Percentiles rank a stretch among this genome's conserved stretches.
Evolutionary conservation across 305 asterid genomes (phyloP).

Genomic region (Petunia hybrid): DNA sequence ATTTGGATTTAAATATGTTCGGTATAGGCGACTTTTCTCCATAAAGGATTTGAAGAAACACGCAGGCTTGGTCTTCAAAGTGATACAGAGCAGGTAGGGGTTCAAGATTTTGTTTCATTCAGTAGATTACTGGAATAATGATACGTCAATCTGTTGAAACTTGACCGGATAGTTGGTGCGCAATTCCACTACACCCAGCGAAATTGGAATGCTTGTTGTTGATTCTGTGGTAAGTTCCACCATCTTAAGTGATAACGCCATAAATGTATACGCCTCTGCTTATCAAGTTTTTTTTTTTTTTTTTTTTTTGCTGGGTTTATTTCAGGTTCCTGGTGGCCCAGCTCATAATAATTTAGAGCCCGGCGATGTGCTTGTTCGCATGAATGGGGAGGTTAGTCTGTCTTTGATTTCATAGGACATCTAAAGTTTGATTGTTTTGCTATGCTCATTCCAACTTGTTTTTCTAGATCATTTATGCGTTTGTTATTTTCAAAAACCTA

Average conservation of each 20-base stretch:
- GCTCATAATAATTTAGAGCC: constrained; percentile 95
- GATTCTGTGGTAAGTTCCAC: constrained; percentile 84
- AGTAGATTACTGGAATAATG: constrained; percentile 8
- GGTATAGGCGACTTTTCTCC: constrained; percentile 85
- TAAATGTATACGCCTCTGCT: constrained; percentile 19
- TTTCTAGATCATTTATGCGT: constrained; percentile 26
- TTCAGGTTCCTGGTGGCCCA: constrained; percentile 98
- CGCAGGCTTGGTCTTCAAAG: constrained; percentile 94
- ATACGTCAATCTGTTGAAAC: constrained; percentile 14
- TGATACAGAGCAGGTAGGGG: constrained; percentile 87
- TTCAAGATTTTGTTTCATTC: constrained; percentile 11
- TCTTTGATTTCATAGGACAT: not conserved
- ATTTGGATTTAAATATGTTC: constrained; percentile 37
- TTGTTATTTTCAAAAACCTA: constrained; percentile 11
- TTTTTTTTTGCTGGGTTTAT: too few species aligned
- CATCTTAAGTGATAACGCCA: constrained; percentile 33
- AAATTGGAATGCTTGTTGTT: constrained; percentile 99
- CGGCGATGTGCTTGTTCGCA: constrained; percentile 93
- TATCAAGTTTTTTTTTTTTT: too few species aligned
- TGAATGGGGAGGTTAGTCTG: constrained; percentile 87
- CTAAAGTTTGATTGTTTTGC: constrained; percentile 8
- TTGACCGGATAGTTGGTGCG: constrained; percentile 79
- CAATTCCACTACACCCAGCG: constrained; percentile 80
- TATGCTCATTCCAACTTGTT: constrained; percentile 26
- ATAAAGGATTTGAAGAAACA: constrained; percentile 97